Evolutionary conservation across 2,329 filamentous ascomycete genomes (phyloP).

Genomic region (Trichoderma sp.): DNA sequence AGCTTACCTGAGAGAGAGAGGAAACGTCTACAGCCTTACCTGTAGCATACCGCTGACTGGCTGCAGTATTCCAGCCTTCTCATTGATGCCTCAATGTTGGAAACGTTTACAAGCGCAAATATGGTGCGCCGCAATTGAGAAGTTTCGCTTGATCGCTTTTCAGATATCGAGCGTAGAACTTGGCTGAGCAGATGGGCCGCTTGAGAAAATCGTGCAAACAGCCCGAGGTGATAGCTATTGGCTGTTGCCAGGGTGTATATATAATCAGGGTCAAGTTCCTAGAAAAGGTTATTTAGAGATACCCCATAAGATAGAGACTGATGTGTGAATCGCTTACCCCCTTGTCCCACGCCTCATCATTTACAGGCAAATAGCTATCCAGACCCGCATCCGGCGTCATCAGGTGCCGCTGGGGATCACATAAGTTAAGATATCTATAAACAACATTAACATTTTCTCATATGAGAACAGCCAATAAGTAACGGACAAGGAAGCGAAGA

Average conservation of each 20-base stretch:
- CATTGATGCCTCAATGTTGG: slow-evolving; percentile 12
- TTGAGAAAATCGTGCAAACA: slow-evolving; percentile 25
- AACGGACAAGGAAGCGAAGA: neutral
- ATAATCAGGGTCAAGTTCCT: slow-evolving; percentile 1
- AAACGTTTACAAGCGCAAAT: slow-evolving; percentile 18
- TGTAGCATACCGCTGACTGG: slow-evolving; percentile 21
- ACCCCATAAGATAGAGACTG: too few species aligned
- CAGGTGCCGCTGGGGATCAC: slow-evolving; percentile 16
- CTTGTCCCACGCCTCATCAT: slow-evolving; percentile 23
- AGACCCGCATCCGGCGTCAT: slow-evolving; percentile 23
- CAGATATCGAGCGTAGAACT: slow-evolving; percentile 9
- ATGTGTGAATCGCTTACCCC: neutral
- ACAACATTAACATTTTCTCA: neutral
- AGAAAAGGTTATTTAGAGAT: neutral
- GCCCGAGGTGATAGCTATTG: slow-evolving; percentile 19
- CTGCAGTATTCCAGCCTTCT: slow-evolving; percentile 22
- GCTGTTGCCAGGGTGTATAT: slow-evolving; percentile 15
- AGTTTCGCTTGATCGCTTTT: slow-evolving; percentile 3
- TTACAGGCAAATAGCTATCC: slow-evolving; percentile 22
- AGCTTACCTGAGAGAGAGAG: too few species aligned
- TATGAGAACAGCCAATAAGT: neutral
- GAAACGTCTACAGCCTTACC: neutral
- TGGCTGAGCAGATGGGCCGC: slow-evolving; percentile 24
- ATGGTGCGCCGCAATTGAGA: slow-evolving; percentile 25
- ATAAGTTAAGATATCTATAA: slow-evolving; percentile 23